Evolutionary conservation across 1,284 basidiomycete genomes (phyloP).

Genomic region (Irpex sp.): DNA sequence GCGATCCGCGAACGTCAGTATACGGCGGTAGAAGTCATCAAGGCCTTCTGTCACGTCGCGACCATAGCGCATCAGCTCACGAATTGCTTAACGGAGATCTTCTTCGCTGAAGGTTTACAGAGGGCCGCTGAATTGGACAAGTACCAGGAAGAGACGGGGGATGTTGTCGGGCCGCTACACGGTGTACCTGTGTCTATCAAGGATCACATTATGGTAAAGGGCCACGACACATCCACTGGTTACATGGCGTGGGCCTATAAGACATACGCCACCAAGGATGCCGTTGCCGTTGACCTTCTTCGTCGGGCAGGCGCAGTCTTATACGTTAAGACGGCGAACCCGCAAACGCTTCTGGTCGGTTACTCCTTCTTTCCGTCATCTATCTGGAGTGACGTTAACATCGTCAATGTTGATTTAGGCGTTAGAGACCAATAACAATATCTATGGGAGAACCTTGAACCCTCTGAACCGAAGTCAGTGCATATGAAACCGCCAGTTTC

Average conservation of each 20-base stretch:
- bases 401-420: slow-evolving; percentile 27
- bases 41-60: slow-evolving; percentile 33
- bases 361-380: slow-evolving; percentile 1
- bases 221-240: slow-evolving; percentile 45
- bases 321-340: slow-evolving; percentile 56
- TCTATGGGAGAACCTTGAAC: slow-evolving; percentile 51
- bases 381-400: background rate
- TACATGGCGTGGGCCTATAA: slow-evolving; percentile 50
- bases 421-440: slow-evolving; percentile 46
- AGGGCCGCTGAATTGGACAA: slow-evolving; percentile 51
- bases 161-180: slow-evolving; percentile 56
- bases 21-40: slow-evolving; percentile 31
- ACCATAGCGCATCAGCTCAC: slow-evolving; percentile 35
- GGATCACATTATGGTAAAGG: slow-evolving; percentile 49
- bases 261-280: slow-evolving; percentile 37
- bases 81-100: slow-evolving; percentile 58
- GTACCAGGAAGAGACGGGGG: slow-evolving; percentile 40
- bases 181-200: slow-evolving; percentile 58
- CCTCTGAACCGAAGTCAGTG: slow-evolving; percentile 45
- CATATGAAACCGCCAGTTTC: background rate
- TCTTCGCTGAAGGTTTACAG: slow-evolving; percentile 47
- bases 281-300: slow-evolving; percentile 43
- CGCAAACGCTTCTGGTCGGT: slow-evolving; percentile 48
- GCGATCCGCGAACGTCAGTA: slow-evolving; percentile 27
- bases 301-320: slow-evolving; percentile 52